Evolutionary conservation across 2,329 filamentous ascomycete species (phyloP).

Genomic region (Fusarium coffeatum): DNA sequence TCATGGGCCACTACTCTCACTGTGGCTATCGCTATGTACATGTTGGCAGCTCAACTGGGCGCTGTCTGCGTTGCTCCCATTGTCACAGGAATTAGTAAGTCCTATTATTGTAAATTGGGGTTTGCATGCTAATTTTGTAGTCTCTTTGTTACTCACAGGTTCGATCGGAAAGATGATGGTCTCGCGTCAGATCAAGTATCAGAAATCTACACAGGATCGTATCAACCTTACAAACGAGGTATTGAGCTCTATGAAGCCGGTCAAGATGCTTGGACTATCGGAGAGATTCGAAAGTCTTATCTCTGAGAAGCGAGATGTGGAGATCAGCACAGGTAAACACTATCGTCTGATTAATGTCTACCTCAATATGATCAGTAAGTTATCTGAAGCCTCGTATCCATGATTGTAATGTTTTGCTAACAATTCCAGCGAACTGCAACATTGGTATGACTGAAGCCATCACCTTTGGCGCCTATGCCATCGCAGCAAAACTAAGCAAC

Average conservation of each 20-base stretch:
- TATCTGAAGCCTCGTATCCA: background rate
- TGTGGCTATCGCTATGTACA: slow-evolving; percentile 48
- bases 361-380: slow-evolving; percentile 46
- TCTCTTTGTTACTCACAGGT: slow-evolving; percentile 38
- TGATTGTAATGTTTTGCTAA: background rate
- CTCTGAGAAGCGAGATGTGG: slow-evolving; percentile 43
- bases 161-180: slow-evolving; percentile 45
- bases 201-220: slow-evolving; percentile 49
- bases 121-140: slow-evolving; percentile 29
- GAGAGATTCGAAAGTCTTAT: slow-evolving; percentile 45
- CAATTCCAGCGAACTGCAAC: slow-evolving; percentile 43
- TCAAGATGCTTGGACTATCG: slow-evolving; percentile 52
- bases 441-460: slow-evolving; percentile 45
- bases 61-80: slow-evolving; percentile 50
- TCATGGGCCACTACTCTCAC: slow-evolving; percentile 49
- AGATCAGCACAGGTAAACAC: slow-evolving; percentile 43
- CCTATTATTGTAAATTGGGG: too few species aligned
- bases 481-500: slow-evolving; percentile 43
- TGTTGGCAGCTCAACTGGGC: slow-evolving; percentile 49
- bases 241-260: slow-evolving; percentile 48
- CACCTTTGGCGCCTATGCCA: slow-evolving; percentile 49
- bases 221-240: slow-evolving; percentile 51
- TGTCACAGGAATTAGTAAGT: slow-evolving; percentile 49
- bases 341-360: slow-evolving; percentile 45
- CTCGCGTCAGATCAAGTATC: slow-evolving; percentile 47